Percentiles rank a stretch among this genome's conserved stretches.
Evolutionary conservation across 2,329 filamentous ascomycete genomes (phyloP).

Genomic region (Trichoderma atrobrunneum): DNA sequence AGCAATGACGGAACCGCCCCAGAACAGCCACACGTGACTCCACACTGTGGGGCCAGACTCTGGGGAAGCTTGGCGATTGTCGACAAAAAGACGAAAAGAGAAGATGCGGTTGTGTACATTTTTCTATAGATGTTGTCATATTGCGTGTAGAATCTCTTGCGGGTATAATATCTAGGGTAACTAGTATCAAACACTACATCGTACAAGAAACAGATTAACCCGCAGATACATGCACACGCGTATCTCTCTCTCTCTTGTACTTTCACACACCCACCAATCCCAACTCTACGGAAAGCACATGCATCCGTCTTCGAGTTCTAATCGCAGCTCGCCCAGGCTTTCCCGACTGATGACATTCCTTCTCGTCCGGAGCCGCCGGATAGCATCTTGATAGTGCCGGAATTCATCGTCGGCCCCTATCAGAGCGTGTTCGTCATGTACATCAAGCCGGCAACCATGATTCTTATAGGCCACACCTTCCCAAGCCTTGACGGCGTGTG

Average conservation of each 20-base stretch:
- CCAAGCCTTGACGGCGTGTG: background rate
- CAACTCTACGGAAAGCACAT: background rate
- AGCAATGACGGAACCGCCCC: constrained; percentile 16
- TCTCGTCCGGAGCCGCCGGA: background rate
- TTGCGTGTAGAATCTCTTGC: background rate
- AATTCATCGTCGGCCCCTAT: background rate
- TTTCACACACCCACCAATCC: background rate
- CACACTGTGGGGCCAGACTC: background rate
- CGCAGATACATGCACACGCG: background rate
- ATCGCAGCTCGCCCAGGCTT: background rate
- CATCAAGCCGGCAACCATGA: background rate
- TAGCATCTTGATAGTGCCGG: background rate
- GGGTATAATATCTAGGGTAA: background rate
- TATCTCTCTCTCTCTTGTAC: background rate
- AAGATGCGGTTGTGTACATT: background rate
- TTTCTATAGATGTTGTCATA: background rate
- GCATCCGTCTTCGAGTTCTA: background rate
- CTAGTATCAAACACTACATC: background rate
- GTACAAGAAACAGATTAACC: background rate
- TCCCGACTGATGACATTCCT: background rate
- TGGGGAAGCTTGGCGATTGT: constrained; percentile 1
- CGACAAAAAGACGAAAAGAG: background rate
- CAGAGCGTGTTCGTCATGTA: background rate
- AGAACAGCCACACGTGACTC: constrained; percentile 11
- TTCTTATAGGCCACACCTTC: background rate